Percentiles rank a stretch among this genome's conserved stretches.
These are phyloP conservation scores for Aspergillus costaricaensis DNA, from an alignment of 2,329 filamentous ascomycete genomes.

Conservation along the genomic window DNA sequence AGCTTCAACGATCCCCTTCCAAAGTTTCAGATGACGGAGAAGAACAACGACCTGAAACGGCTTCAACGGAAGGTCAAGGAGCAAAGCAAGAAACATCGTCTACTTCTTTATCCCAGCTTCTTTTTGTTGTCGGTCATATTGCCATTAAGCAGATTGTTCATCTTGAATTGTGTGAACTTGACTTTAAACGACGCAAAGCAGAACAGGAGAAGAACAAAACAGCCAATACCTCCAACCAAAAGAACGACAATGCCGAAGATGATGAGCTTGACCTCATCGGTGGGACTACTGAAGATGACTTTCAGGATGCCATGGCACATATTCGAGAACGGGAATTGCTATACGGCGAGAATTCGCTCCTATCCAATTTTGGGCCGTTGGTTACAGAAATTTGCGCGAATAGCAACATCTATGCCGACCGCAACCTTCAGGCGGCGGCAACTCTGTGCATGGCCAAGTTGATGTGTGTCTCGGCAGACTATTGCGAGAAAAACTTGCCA, in stretches of 20 bases:
- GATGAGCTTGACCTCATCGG: constrained; percentile 96
- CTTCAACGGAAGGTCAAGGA: constrained; percentile 34
- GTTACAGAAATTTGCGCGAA: constrained; percentile 93
- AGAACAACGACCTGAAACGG: constrained; percentile 38
- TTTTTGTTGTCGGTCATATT: constrained; percentile 94
- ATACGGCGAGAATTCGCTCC: constrained; percentile 77
- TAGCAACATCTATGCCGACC: constrained; percentile 88
- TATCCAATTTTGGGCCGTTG: constrained; percentile 88
- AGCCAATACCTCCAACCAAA: constrained; percentile 46
- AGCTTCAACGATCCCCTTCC: constrained; percentile 31
- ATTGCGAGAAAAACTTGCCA: constrained; percentile 89
- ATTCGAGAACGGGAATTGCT: constrained; percentile 83
- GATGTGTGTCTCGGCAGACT: constrained; percentile 97
- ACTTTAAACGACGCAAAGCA: constrained; percentile 91
- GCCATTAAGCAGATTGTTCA: constrained; percentile 99
- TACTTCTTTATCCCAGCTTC: constrained; percentile 79
- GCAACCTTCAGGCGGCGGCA: constrained; percentile 86
- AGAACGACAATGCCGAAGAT: constrained; percentile 63
- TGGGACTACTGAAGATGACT: constrained; percentile 92
- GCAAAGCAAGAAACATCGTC: constrained; percentile 66
- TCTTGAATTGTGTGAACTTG: constrained; percentile 92
- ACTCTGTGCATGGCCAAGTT: constrained; percentile 95
- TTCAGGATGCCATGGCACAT: constrained; percentile 81
- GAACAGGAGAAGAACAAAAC: constrained; percentile 53
- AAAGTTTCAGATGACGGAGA: constrained; percentile 32